Percentiles rank a stretch among this genome's conserved stretches.
Evolutionary conservation across 495 filamentous ascomycete genomes (phyloP).

Genomic region (Cercophora samala): DNA sequence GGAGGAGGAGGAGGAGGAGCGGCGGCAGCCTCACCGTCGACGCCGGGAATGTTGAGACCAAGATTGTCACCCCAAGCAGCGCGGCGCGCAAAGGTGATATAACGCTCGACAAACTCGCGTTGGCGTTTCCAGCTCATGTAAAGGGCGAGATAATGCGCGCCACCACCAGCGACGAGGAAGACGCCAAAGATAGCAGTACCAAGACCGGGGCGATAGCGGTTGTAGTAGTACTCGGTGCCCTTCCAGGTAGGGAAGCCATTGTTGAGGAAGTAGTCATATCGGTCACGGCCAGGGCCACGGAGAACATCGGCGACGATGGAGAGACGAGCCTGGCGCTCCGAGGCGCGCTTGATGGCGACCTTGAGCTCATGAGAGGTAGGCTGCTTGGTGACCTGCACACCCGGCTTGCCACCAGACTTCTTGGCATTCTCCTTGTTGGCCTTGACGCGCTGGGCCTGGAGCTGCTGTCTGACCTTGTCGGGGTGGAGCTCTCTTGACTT

Average conservation of each 20-base stretch:
- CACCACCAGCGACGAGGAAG: slow-evolving; percentile 81
- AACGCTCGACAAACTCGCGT: slow-evolving; percentile 82
- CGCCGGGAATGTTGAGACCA: slow-evolving; percentile 50
- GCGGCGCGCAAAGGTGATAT: slow-evolving; percentile 83
- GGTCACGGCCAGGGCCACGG: slow-evolving; percentile 69
- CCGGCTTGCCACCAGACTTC: slow-evolving; percentile 53
- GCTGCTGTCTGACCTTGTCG: slow-evolving; percentile 87
- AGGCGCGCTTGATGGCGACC: slow-evolving; percentile 69
- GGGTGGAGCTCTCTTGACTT: slow-evolving; percentile 79
- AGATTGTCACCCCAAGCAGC: slow-evolving; percentile 74
- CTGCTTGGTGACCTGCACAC: slow-evolving; percentile 64
- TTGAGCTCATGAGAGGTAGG: slow-evolving; percentile 71
- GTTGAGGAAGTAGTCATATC: slow-evolving; percentile 92
- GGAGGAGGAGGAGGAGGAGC: slow-evolving; percentile 32
- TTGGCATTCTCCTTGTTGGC: slow-evolving; percentile 51
- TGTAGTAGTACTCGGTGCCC: slow-evolving; percentile 97
- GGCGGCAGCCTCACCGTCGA: slow-evolving; percentile 49
- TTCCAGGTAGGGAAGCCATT: slow-evolving; percentile 96
- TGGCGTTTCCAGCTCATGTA: slow-evolving; percentile 83
- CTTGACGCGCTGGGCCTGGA: slow-evolving; percentile 68
- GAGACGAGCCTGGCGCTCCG: slow-evolving; percentile 75
- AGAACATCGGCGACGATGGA: slow-evolving; percentile 82
- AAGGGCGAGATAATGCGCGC: slow-evolving; percentile 77
- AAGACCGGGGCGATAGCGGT: slow-evolving; percentile 83
- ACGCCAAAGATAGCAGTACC: slow-evolving; percentile 78